Base-by-base conservation (phyloP, 768 basidiomycete genomes). In the Pleurotus giganteus region DNA sequence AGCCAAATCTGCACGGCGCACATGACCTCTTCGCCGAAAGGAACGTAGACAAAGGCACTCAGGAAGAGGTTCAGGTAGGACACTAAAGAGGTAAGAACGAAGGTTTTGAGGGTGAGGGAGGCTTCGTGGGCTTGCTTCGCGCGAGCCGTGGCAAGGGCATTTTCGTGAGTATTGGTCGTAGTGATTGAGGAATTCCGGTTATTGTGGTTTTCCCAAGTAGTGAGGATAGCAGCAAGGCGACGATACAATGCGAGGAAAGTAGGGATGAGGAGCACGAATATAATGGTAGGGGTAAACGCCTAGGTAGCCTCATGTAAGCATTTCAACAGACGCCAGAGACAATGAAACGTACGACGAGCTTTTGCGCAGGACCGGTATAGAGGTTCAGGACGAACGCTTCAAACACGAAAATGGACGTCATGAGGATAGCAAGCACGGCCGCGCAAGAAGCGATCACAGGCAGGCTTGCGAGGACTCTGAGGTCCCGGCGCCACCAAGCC, bases 1-100 rank as follows among this genome's bases (percentile, higher is more conserved):
- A 81, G 61, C 69, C 71, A 71, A 5, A 69, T 64, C 60, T 80
- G 80, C 7, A 79, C 70, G 47, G 75, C 65, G 6, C 77, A 72
- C 89, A 94, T 93, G 58, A 93, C 84, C 49, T 81, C 80, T 65
- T 88, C 88, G 26, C 94, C 94, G 59, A 95, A 97, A 0, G 94
- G 94, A 3, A 96, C 91, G 66, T 98, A 99, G 47, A 97, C 82
- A 65, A 94, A 98, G 13, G 95, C 94, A n/a, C 89, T 92, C 13
- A 98, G 83, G 4, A 83, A 85, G n/a, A 99, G 81, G 36, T 90
- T 89, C 47, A 94, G 84, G 66, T 95, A 98, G 0, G 96, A 89
- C 17, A 95, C 93, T 64, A 98, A 82, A 0, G 89, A 85, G 28
- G 88, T 88, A 52, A 98, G 79, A 1, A 88, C 84, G 65, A 98